A percentile compares a stretch with the other conserved stretches of the same genome.
phyloP scores from a whole-genome alignment of 2,329 filamentous ascomycete genomes.

The Fusarium acutatum region DNA sequence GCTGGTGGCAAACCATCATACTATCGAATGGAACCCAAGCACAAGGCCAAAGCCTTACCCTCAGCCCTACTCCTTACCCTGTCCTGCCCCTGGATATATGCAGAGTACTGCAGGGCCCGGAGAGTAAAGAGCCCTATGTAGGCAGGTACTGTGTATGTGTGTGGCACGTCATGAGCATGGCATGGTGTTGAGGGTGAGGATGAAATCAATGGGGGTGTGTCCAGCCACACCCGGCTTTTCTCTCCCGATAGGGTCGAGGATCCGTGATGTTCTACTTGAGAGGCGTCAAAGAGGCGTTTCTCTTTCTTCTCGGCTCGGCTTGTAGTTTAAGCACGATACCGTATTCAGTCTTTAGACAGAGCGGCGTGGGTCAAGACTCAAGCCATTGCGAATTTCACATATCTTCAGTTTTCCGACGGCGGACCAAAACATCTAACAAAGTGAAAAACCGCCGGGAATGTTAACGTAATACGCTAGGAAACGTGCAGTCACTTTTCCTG shows the following conservation, averaged over 20 bases:
- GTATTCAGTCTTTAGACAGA: background rate
- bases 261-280: constrained; percentile 25
- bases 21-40: constrained; percentile 34
- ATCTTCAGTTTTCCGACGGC: constrained; percentile 7
- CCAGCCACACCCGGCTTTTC: constrained; percentile 19
- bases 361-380: constrained; percentile 25
- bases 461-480: constrained; percentile 18
- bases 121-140: constrained; percentile 24
- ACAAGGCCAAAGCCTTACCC: constrained; percentile 32
- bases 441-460: constrained; percentile 6
- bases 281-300: constrained; percentile 30
- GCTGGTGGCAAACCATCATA: constrained; percentile 39
- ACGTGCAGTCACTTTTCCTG: constrained; percentile 2
- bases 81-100: constrained; percentile 31
- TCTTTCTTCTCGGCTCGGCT: background rate
- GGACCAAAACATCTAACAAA: constrained; percentile 6
- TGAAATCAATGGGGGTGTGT: constrained; percentile 3
- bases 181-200: constrained; percentile 2
- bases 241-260: constrained; percentile 18
- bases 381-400: constrained; percentile 21
- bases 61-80: constrained; percentile 40
- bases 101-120: constrained; percentile 26
- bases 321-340: background rate
- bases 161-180: constrained; percentile 37
- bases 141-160: background rate